Evolutionary conservation across 2,329 filamentous ascomycete species (phyloP).

Genomic region (Diaporthe vexans): DNA sequence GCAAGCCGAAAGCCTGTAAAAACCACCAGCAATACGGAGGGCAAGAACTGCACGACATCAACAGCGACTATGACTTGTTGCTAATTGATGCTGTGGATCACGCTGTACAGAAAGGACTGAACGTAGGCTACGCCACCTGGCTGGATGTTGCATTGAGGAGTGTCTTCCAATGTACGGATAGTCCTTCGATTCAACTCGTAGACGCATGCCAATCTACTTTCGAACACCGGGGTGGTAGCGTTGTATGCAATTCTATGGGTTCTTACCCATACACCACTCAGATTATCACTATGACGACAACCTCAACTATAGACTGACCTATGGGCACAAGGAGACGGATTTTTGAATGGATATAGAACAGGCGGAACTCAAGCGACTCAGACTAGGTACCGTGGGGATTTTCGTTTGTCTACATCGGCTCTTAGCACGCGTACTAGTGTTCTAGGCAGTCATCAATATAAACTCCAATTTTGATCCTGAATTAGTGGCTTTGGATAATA

Average conservation of each 20-base stretch:
- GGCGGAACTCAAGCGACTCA: no score
- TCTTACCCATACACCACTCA: not conserved
- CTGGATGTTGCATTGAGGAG: constrained; percentile 19
- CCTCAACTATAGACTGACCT: not conserved
- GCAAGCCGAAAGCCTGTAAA: constrained; percentile 8
- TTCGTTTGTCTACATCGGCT: no score
- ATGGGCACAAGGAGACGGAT: not conserved
- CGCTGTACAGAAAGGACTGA: constrained; percentile 19
- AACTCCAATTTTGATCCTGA: not conserved
- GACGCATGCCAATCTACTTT: constrained; percentile 22
- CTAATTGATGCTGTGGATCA: constrained; percentile 1
- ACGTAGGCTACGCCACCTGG: not conserved
- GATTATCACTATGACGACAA: not conserved
- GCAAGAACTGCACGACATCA: constrained; percentile 31
- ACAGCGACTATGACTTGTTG: constrained; percentile 27
- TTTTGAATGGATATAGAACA: not conserved
- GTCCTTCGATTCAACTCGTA: not conserved
- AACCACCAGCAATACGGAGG: constrained; percentile 15
- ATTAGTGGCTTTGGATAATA: not conserved
- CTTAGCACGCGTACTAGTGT: no score
- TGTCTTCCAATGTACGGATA: constrained; percentile 24
- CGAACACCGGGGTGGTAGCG: not conserved
- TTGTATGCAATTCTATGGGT: constrained; percentile 14
- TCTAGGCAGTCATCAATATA: not conserved
- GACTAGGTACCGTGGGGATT: no score